Conservation (phyloP, 31 red algal genomes). For the Endocladia muricata region DNA sequence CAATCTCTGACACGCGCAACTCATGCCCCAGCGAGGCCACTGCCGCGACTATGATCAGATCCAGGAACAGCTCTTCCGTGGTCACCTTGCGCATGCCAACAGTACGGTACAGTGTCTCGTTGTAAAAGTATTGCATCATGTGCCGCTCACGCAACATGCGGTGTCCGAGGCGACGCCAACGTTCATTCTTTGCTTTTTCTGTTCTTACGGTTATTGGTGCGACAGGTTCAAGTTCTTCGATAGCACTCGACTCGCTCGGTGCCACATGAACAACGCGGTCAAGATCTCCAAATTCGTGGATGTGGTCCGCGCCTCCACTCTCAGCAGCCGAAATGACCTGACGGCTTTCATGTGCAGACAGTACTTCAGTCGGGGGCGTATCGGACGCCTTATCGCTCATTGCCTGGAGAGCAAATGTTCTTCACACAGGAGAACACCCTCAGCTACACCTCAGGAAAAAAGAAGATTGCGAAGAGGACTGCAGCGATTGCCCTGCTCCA, state of each 20-base stretch:
- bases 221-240: slow-evolving; percentile 1
- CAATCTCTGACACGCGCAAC: slow-evolving; percentile 44
- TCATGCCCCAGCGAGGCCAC: slow-evolving; percentile 74
- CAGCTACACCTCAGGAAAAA: no score
- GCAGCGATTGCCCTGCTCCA: no score
- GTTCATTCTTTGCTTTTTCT: not conserved
- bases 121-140: slow-evolving; percentile 61
- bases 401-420: no score
- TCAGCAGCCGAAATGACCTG: no score
- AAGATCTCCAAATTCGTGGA: slow-evolving; percentile 57
- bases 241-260: not conserved
- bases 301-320: slow-evolving; percentile 17
- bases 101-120: slow-evolving; percentile 41
- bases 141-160: slow-evolving; percentile 42
- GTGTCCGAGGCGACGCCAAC: not conserved
- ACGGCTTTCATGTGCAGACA: no score
- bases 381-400: no score
- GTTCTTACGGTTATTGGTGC: not conserved
- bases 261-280: slow-evolving; percentile 32
- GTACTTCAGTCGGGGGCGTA: no score
- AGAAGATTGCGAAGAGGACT: no score
- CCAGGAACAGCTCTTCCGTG: slow-evolving; percentile 62
- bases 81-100: slow-evolving; percentile 16
- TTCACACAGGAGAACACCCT: no score
- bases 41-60: slow-evolving; percentile 62